Conservation (phyloP, 2,329 filamentous ascomycete genomes). For the Verticillium nubilum region DNA sequence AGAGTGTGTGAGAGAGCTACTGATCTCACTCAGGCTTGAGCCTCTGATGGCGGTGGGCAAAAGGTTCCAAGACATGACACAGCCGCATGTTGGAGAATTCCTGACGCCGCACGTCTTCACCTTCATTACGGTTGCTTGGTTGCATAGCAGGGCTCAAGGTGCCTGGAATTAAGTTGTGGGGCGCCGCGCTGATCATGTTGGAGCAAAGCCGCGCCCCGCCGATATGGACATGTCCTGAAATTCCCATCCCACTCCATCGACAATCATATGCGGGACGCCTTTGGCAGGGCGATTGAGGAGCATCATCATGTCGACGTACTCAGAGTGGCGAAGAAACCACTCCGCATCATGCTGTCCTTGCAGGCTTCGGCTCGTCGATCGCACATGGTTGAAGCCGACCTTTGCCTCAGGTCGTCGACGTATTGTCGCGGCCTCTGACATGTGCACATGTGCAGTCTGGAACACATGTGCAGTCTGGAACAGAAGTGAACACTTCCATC, state of each 20-base stretch:
- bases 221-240: background rate
- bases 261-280: background rate
- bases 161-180: background rate
- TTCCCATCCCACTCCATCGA: background rate
- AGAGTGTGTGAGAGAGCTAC: background rate
- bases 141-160: too few species aligned
- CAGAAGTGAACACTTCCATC: too few species aligned
- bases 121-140: background rate
- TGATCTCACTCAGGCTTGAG: background rate
- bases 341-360: background rate
- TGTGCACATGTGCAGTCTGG: background rate
- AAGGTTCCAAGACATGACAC: background rate
- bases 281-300: background rate
- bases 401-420: background rate
- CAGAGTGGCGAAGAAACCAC: background rate
- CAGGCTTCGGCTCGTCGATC: background rate
- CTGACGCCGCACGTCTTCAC: background rate
- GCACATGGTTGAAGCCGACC: background rate
- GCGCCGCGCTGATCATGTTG: background rate
- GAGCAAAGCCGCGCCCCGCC: background rate
- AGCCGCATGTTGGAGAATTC: background rate
- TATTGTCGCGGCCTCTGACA: background rate
- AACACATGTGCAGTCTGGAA: too few species aligned
- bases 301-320: background rate
- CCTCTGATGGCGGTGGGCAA: background rate